phyloP scores from a whole-genome alignment of 202 grass and related monocot species.

The Bolboschoenoplectus hybrid region DNA sequence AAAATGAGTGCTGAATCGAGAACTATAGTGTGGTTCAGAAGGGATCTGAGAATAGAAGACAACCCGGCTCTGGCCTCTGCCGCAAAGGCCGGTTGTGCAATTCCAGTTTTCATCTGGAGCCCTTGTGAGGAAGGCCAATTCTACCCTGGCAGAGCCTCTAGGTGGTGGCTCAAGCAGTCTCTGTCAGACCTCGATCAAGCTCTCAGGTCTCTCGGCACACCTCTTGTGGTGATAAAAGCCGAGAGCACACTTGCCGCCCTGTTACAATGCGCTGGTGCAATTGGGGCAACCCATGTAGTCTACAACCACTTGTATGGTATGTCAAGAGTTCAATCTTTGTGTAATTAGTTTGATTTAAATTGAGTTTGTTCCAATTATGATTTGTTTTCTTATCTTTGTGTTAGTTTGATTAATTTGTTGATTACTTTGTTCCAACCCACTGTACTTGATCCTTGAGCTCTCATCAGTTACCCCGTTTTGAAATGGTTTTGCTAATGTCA shows the following conservation, averaged over 20 bases:
- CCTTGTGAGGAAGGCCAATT: constrained; percentile 69
- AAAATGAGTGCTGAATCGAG: constrained; percentile 53
- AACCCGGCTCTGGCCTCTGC: constrained; percentile 80
- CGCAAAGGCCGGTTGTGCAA: constrained; percentile 52
- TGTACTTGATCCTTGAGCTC: background rate
- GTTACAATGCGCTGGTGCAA: constrained; percentile 54
- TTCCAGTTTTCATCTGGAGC: constrained; percentile 94
- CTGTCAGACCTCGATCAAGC: constrained; percentile 63
- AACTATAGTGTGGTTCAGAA: constrained; percentile 89
- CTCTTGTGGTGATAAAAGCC: constrained; percentile 68
- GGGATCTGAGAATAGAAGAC: constrained; percentile 91
- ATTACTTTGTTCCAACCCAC: background rate
- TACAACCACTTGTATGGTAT: constrained; percentile 93
- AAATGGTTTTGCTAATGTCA: background rate
- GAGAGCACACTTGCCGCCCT: constrained; percentile 62
- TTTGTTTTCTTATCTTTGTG: background rate
- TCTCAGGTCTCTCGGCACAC: constrained; percentile 62
- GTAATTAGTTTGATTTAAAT: background rate
- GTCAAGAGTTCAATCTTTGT: background rate
- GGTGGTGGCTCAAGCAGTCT: constrained; percentile 97
- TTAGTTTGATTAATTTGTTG: too few relatives aligned
- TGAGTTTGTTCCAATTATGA: background rate
- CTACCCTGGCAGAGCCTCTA: constrained; percentile 73
- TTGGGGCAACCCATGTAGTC: constrained; percentile 67
- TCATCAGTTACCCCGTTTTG: background rate